Evolutionary conservation across 768 basidiomycete genomes (phyloP).

Genomic region (Suillus paluster): DNA sequence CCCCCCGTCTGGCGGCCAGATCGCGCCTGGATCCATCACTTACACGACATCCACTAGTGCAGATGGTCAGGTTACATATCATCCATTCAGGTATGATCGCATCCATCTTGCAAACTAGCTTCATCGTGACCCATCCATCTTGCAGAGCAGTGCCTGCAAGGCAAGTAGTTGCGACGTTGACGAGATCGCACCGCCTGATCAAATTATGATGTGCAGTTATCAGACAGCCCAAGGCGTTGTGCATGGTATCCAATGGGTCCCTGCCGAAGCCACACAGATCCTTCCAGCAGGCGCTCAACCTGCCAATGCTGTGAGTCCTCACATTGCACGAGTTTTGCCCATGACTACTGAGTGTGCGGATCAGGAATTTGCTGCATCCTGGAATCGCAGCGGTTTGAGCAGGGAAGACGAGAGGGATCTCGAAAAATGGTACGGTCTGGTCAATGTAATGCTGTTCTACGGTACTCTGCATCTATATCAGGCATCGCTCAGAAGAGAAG

Average conservation of each 20-base stretch:
- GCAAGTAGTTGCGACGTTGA: slow-evolving; percentile 40
- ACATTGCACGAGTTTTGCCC: background rate
- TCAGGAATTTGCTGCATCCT: slow-evolving; percentile 65
- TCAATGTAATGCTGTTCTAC: background rate
- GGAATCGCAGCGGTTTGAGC: slow-evolving; percentile 49
- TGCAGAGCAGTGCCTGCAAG: slow-evolving; percentile 74
- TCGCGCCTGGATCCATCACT: slow-evolving; percentile 70
- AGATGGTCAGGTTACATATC: slow-evolving; percentile 68
- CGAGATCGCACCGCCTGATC: slow-evolving; percentile 13
- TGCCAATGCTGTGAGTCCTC: slow-evolving; percentile 52
- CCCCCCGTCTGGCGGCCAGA: slow-evolving; percentile 43
- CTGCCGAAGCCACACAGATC: slow-evolving; percentile 68
- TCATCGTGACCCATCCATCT: slow-evolving; percentile 15
- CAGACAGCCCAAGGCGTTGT: slow-evolving; percentile 71
- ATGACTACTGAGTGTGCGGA: slow-evolving; percentile 4
- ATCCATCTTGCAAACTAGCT: slow-evolving; percentile 7
- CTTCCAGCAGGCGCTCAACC: slow-evolving; percentile 64
- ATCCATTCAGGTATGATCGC: slow-evolving; percentile 69
- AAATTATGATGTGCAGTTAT: slow-evolving; percentile 54
- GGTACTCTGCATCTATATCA: slow-evolving; percentile 22
- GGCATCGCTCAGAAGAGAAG: slow-evolving; percentile 53
- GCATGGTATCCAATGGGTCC: slow-evolving; percentile 65
- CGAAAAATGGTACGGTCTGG: slow-evolving; percentile 47
- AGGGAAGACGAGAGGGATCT: slow-evolving; percentile 45
- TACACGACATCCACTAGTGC: slow-evolving; percentile 68